A percentile compares a stretch with the other conserved stretches of the same genome.
Conservation (phyloP, 73 alveolate genomes). For the Urostyla sp. region DNA sequence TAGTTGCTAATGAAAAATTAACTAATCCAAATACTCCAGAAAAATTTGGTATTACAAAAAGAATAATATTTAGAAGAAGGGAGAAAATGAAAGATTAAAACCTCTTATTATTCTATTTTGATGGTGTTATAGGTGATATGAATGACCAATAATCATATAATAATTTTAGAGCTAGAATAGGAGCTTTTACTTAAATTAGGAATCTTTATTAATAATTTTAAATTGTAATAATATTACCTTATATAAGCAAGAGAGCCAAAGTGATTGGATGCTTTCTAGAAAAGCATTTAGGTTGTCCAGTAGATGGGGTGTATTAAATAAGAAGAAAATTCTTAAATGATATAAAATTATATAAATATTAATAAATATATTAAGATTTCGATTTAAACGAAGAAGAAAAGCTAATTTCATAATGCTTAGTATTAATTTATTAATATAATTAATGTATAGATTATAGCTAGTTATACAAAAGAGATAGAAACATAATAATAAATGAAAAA, state of each 20-base stretch:
- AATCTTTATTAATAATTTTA: slow-evolving; percentile 5
- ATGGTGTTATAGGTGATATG: slow-evolving; percentile 47
- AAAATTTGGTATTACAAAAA: slow-evolving; percentile 33
- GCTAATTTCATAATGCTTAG: slow-evolving; percentile 2
- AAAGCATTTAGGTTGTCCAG: slow-evolving; percentile 31
- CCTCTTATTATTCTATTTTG: slow-evolving; percentile 35
- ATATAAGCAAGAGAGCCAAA: slow-evolving; percentile 24
- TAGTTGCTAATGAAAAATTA: slow-evolving; percentile 28
- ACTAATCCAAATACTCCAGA: slow-evolving; percentile 4
- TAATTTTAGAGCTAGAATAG: slow-evolving; percentile 24
- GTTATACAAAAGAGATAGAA: background rate
- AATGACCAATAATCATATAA: background rate
- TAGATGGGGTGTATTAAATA: slow-evolving; percentile 42
- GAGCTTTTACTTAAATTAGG: slow-evolving; percentile 21
- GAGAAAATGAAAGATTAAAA: slow-evolving; percentile 58
- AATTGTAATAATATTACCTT: slow-evolving; percentile 27
- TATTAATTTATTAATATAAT: background rate
- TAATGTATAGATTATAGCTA: slow-evolving; percentile 5
- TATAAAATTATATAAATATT: background rate
- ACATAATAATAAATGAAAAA: background rate
- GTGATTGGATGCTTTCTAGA: slow-evolving; percentile 32
- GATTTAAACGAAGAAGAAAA: slow-evolving; percentile 35
- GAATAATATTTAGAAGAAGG: slow-evolving; percentile 51
- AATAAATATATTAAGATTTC: slow-evolving; percentile 52
- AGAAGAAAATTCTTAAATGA: background rate